phyloP scores from a whole-genome alignment of 352 stramenopile species.

The Globisporangium paddicum region DNA sequence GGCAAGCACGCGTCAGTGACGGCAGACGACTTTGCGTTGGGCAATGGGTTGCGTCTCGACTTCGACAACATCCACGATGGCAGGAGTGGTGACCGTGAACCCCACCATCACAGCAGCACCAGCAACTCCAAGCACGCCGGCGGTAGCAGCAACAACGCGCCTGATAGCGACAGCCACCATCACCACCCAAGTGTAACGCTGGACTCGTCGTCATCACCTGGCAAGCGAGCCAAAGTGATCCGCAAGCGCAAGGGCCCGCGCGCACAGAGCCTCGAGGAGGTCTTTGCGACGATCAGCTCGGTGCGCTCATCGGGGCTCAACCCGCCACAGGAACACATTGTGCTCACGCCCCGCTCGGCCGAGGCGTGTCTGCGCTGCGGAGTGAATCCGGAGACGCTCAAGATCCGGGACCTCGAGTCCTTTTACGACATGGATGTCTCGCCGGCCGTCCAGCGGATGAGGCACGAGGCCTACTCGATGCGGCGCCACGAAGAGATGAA shows the following conservation, averaged over 20 bases:
- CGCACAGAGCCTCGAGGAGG: slow-evolving; percentile 69
- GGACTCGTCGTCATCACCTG: background rate
- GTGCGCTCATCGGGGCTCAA: slow-evolving; percentile 67
- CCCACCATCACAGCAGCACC: background rate
- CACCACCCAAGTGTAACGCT: background rate
- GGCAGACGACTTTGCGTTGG: background rate
- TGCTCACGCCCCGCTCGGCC: slow-evolving; percentile 86
- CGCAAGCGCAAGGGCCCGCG: slow-evolving; percentile 57
- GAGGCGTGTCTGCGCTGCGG: slow-evolving; percentile 89
- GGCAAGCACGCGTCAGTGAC: slow-evolving; percentile 1
- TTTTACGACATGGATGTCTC: slow-evolving; percentile 86
- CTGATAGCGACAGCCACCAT: background rate
- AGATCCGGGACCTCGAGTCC: slow-evolving; percentile 89
- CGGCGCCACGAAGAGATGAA: slow-evolving; percentile 91
- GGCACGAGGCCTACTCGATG: slow-evolving; percentile 91
- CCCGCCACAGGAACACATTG: slow-evolving; percentile 61
- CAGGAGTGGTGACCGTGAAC: background rate
- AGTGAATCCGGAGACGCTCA: slow-evolving; percentile 90
- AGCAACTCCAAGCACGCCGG: background rate
- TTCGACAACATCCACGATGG: slow-evolving; percentile 5
- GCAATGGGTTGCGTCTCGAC: slow-evolving; percentile 4
- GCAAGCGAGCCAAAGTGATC: slow-evolving; percentile 44
- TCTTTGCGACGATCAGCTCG: slow-evolving; percentile 73
- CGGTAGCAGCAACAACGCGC: background rate
- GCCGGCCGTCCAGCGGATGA: slow-evolving; percentile 86